These are phyloP conservation scores for Murraya paniculata DNA, from an alignment of 345 rosid species.

Conservation along the genomic window DNA sequence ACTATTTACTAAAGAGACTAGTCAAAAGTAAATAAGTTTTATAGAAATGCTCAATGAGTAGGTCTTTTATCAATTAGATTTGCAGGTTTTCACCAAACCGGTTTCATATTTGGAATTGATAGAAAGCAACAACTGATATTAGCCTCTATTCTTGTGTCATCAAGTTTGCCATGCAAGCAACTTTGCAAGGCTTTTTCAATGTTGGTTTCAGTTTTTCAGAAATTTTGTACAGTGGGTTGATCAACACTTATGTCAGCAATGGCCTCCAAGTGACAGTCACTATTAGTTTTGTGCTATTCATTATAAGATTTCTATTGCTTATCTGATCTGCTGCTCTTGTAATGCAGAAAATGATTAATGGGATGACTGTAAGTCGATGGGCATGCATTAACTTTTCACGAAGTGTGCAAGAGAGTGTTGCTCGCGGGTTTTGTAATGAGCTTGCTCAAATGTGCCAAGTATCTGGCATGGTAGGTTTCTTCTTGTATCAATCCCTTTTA, in stretches of 20 bases:
- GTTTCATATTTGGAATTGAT: background rate
- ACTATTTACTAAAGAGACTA: background rate
- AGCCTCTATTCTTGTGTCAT: background rate
- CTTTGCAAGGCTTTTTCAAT: background rate
- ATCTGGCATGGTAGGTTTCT: conserved; percentile 86
- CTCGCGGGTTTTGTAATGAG: conserved; percentile 87
- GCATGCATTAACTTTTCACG: conserved; percentile 95
- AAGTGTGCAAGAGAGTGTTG: conserved; percentile 91
- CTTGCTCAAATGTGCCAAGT: conserved; percentile 98
- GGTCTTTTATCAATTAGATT: conserved; percentile 2
- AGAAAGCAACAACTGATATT: background rate
- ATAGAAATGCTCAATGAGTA: background rate
- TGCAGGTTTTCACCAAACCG: background rate
- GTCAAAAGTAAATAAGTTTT: background rate
- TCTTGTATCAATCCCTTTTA: background rate
- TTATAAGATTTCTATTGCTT: conserved; percentile 8
- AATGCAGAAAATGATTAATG: conserved; percentile 92
- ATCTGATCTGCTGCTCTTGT: conserved; percentile 1
- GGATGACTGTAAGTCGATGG: conserved; percentile 95
- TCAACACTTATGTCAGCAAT: background rate
- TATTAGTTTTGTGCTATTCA: background rate
- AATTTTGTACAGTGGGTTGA: background rate
- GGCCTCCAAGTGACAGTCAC: background rate
- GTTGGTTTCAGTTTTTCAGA: background rate
- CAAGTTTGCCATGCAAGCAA: background rate